Evolutionary conservation across 345 rosid genomes (phyloP), one percentile per base, ranked within the genome.

Genomic region (Heritiera fomes): DNA sequence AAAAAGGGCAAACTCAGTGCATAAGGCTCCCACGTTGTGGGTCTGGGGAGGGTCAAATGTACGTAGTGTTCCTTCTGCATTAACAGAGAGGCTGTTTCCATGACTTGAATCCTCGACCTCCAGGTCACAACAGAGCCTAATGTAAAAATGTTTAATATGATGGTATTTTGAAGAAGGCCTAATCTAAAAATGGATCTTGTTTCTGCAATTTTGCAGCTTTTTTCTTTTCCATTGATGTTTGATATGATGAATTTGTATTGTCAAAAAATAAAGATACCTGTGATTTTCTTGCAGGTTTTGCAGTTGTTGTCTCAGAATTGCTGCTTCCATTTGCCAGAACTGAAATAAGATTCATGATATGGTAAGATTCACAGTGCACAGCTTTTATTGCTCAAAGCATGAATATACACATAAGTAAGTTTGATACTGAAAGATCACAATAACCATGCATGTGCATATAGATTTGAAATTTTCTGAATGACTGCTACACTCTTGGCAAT

Each of bases 301-400:
- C 77, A 94, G 88, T 67, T 93, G 97, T 59, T 86, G 89, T 86
- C 91, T 90, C 77, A 94, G 80, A 76, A 88, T 80, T 71, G 89
- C 90, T 63, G 91, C 93, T 87, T 93, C 98, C 81, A 84, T 90
- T 76, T 89, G 92, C 98, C 97, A 94, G 82, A 85, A 90, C 98
- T 94, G 82, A 70, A 86, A 65, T 56, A 83, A 71, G 61, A 78
- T 20, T 40, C 15, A 6, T 7, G 23, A 11, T 17, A 28, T 41
- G 56, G 63, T 77, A 32, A 45, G 59, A 50, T 76, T 64, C 32
- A 20, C 13, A 46, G 32, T 50, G 9, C 8, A 13, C 53, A n/a
- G 49, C 50, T 38, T 76, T 64, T 18, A 6, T 50, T 63, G 49
- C 17, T 63, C 3, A 6, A 71, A 72, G 70, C 20, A 32, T 32